Percentiles rank a stretch among this genome's conserved stretches.
Conservation (phyloP, 805 yeast genomes). For the Kuraishia floccosa region DNA sequence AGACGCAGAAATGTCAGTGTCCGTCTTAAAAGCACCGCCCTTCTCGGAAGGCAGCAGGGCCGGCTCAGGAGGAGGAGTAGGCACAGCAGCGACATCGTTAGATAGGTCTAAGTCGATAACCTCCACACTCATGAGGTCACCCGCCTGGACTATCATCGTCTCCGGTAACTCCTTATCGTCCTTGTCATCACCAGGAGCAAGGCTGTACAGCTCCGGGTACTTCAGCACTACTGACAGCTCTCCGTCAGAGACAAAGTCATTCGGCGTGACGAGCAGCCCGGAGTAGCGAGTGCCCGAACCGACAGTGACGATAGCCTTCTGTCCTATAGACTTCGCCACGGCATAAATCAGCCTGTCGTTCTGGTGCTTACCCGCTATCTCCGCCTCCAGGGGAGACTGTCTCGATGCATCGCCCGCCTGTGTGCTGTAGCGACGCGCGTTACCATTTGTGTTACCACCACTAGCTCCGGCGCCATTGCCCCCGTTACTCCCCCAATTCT, state of each 20-base stretch:
- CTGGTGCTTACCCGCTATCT: conserved; percentile 20
- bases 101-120: conserved; percentile 26
- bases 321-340: conserved; percentile 50
- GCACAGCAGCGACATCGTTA: conserved; percentile 4
- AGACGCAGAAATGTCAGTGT: conserved; percentile 63
- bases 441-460: conserved; percentile 1
- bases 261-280: conserved; percentile 47
- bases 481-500: conserved; percentile 7
- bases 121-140: conserved; percentile 40
- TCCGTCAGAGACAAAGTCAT: conserved; percentile 27
- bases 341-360: conserved; percentile 46
- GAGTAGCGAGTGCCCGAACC: conserved; percentile 46
- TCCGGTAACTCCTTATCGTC: conserved; percentile 29
- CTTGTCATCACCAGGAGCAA: conserved; percentile 20
- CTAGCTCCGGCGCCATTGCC: conserved; percentile 2
- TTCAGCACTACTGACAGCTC: conserved; percentile 47
- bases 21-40: conserved; percentile 55
- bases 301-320: conserved; percentile 44
- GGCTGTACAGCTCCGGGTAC: conserved; percentile 27
- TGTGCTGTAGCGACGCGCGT: conserved; percentile 7
- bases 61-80: conserved; percentile 5
- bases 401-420: conserved; percentile 10
- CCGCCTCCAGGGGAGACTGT: conserved; percentile 15
- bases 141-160: conserved; percentile 31
- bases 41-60: not conserved